These are phyloP conservation scores for Podospora conica DNA, from an alignment of 495 filamentous ascomycete species.

Conservation along the genomic window DNA sequence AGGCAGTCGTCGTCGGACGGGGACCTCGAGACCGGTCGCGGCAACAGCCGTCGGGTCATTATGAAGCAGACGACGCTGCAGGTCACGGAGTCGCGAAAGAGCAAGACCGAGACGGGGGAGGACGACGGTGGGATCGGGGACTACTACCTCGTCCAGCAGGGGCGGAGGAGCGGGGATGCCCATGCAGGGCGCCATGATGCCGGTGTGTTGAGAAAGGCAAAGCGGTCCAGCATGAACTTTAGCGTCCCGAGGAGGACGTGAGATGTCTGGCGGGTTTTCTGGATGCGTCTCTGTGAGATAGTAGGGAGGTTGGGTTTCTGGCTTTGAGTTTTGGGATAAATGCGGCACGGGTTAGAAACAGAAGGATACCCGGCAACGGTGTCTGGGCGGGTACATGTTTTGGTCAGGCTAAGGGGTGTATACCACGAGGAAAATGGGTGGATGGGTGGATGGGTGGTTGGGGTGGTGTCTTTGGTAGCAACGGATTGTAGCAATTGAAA, in stretches of 20 bases:
- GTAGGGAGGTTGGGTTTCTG: neutral
- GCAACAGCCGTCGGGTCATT: conserved; percentile 8
- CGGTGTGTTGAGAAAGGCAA: neutral
- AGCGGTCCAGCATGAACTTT: conserved; percentile 4
- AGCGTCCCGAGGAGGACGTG: neutral
- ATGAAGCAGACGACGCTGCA: conserved; percentile 22
- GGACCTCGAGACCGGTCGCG: conserved; percentile 6
- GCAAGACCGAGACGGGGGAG: neutral
- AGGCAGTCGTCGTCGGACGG: neutral
- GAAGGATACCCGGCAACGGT: neutral
- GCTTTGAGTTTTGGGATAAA: neutral
- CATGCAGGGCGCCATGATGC: neutral
- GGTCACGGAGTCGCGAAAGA: conserved; percentile 12
- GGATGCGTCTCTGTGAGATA: neutral
- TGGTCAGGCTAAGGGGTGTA: neutral
- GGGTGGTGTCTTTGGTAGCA: neutral
- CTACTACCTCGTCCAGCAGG: conserved; percentile 22
- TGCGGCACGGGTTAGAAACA: neutral
- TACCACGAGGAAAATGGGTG: neutral
- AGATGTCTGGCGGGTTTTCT: neutral
- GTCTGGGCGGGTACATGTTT: neutral
- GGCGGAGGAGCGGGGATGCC: conserved; percentile 7
- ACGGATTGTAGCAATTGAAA: neutral
- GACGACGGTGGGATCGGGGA: conserved; percentile 12
- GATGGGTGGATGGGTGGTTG: neutral